Percentiles rank a stretch among this genome's conserved stretches.
These are phyloP conservation scores for Cladorrhinum sp. DNA, from an alignment of 2,329 filamentous ascomycete genomes.

Conservation along the genomic window DNA sequence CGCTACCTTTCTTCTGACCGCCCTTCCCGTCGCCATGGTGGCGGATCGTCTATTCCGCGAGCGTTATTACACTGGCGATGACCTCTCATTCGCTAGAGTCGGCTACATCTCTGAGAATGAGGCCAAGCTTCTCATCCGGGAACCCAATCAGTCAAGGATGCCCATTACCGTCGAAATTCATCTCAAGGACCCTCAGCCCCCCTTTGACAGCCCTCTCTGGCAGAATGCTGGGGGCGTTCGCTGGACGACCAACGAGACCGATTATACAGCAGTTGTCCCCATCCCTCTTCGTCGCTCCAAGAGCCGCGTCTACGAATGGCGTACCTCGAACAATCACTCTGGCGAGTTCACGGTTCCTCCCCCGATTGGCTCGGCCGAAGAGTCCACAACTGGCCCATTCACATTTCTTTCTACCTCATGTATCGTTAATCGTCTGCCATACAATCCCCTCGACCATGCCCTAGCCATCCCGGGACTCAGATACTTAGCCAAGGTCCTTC, in stretches of 20 bases:
- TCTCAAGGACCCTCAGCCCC: constrained; percentile 48
- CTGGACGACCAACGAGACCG: constrained; percentile 70
- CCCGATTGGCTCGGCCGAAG: constrained; percentile 59
- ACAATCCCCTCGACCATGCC: constrained; percentile 78
- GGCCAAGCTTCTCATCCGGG: constrained; percentile 79
- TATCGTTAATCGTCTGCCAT: constrained; percentile 87
- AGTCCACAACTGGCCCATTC: constrained; percentile 65
- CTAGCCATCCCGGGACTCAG: constrained; percentile 78
- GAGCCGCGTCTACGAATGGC: constrained; percentile 77
- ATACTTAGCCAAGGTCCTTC: constrained; percentile 70
- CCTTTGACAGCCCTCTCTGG: constrained; percentile 61
- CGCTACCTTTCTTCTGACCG: constrained; percentile 69
- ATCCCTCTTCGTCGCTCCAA: constrained; percentile 63
- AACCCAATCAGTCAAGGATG: constrained; percentile 72
- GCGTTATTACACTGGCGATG: constrained; percentile 65
- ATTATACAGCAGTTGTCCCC: constrained; percentile 72
- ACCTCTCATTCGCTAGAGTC: constrained; percentile 80
- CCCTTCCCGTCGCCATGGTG: constrained; percentile 63
- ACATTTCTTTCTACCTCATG: constrained; percentile 93
- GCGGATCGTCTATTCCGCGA: constrained; percentile 77
- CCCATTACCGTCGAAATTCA: constrained; percentile 71
- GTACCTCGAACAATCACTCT: constrained; percentile 79
- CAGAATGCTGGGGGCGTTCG: constrained; percentile 62
- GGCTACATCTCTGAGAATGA: constrained; percentile 81
- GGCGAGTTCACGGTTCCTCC: constrained; percentile 81